Conservation (phyloP, 148 eudicot species). For the Amaranthus hypochondriacus region DNA sequence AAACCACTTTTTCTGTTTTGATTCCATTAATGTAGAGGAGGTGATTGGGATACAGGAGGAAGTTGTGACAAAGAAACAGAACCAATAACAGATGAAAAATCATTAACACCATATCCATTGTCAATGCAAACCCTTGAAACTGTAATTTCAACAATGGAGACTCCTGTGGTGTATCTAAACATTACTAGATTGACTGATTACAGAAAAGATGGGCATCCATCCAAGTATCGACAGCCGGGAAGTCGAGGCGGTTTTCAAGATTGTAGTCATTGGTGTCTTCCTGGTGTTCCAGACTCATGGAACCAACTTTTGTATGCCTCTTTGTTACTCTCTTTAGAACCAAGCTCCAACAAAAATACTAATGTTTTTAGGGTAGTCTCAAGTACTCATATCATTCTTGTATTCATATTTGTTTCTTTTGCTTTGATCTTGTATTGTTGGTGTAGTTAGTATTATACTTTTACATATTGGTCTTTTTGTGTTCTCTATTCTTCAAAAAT, state of each 20-base stretch:
- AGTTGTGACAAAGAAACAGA: slow-evolving; percentile 40
- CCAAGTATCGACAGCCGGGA: slow-evolving; percentile 34
- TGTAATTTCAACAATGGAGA: slow-evolving; percentile 39
- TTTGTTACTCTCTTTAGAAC: slow-evolving; percentile 26
- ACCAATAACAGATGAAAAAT: slow-evolving; percentile 42
- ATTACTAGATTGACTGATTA: slow-evolving; percentile 58
- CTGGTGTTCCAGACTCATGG: slow-evolving; percentile 91
- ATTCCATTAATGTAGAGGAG: slow-evolving; percentile 36
- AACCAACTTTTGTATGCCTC: slow-evolving; percentile 61
- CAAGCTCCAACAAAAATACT: neutral
- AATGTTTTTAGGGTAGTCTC: neutral
- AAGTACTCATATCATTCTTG: neutral
- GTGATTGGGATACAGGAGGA: slow-evolving; percentile 65
- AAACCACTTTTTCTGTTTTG: neutral
- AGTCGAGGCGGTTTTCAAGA: slow-evolving; percentile 36
- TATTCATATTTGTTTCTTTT: neutral
- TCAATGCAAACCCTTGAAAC: slow-evolving; percentile 46
- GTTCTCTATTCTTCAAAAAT: too few species aligned
- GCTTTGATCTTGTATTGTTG: neutral
- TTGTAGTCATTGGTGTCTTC: slow-evolving; percentile 95
- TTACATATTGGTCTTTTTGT: too few species aligned
- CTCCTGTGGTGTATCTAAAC: slow-evolving; percentile 54
- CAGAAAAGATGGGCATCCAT: slow-evolving; percentile 77
- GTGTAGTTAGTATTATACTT: too few species aligned
- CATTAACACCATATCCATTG: slow-evolving; percentile 40